A percentile compares a stretch with the other conserved stretches of the same genome.
Conservation (phyloP, 2,329 filamentous ascomycete species). For the Laburnicola sp. region DNA sequence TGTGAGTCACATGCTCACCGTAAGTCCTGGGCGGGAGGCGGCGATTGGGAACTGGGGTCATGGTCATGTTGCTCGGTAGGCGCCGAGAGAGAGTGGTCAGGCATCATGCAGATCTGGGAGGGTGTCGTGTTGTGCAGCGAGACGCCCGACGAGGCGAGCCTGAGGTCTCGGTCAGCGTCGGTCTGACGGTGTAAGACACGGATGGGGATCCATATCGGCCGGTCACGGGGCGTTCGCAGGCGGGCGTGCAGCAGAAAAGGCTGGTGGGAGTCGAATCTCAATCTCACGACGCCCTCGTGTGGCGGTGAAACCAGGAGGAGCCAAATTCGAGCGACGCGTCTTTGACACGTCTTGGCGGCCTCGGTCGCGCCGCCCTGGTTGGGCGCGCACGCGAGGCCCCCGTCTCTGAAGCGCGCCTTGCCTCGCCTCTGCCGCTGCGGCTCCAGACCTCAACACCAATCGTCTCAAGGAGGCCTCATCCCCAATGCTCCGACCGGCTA, state of each 20-base stretch:
- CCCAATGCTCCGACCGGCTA: constrained; percentile 30
- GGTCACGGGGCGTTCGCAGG: constrained; percentile 4
- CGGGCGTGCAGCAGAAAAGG: neutral
- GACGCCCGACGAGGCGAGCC: neutral
- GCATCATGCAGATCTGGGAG: neutral
- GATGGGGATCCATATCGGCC: no score
- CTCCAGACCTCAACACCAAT: constrained; percentile 42
- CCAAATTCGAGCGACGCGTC: neutral
- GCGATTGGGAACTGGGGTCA: neutral
- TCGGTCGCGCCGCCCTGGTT: constrained; percentile 10
- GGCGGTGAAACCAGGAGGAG: constrained; percentile 6
- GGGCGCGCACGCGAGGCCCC: constrained; percentile 9
- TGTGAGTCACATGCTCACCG: constrained; percentile 22
- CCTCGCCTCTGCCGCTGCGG: constrained; percentile 26
- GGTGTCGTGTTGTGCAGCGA: neutral
- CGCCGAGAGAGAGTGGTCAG: constrained; percentile 3
- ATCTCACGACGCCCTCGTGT: neutral
- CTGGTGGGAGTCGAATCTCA: no score
- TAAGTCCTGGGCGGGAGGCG: constrained; percentile 13
- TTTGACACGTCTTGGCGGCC: neutral
- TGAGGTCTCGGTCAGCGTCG: no score
- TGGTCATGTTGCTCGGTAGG: neutral
- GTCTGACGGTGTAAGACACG: no score
- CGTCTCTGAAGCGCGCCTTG: constrained; percentile 21
- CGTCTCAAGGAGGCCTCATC: constrained; percentile 40